Conservation (phyloP, 352 stramenopile species). For the Phytopythium kandeliae region DNA sequence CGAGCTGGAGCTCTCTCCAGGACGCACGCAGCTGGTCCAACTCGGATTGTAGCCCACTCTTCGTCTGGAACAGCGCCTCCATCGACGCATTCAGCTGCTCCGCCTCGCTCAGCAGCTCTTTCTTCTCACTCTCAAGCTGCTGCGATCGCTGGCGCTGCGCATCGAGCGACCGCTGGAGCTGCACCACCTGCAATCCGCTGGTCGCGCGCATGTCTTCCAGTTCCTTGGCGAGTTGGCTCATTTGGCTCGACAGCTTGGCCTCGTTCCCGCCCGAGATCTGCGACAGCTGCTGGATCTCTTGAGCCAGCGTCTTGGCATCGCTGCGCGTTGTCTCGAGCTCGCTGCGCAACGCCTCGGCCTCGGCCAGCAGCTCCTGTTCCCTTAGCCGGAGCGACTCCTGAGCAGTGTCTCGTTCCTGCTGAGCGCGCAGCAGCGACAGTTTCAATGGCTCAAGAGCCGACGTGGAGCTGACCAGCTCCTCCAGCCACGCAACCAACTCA, state of each 20-base stretch:
- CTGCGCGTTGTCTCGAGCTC: conserved; percentile 33
- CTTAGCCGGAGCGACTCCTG: conserved; percentile 13
- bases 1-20: conserved; percentile 41
- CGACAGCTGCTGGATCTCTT: conserved; percentile 50
- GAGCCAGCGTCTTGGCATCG: conserved; percentile 39
- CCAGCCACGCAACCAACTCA: conserved; percentile 13
- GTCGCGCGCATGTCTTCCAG: conserved; percentile 30
- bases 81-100: conserved; percentile 52
- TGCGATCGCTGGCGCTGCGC: conserved; percentile 29
- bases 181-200: conserved; percentile 39
- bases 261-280: conserved; percentile 30
- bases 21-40: conserved; percentile 44
- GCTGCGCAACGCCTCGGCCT: conserved; percentile 9
- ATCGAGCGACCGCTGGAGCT: conserved; percentile 56
- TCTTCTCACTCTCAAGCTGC: conserved; percentile 57
- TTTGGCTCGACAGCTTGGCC: conserved; percentile 28
- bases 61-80: conserved; percentile 41
- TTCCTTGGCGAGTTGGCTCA: conserved; percentile 45
- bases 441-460: conserved; percentile 37
- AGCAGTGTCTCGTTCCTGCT: conserved; percentile 45
- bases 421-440: conserved; percentile 31
- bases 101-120: conserved; percentile 58
- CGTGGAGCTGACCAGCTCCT: conserved; percentile 13
- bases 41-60: conserved; percentile 52
- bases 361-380: conserved; percentile 23